Conservation (phyloP, 495 filamentous ascomycete genomes). For the Hyaloscypha hepaticicola region DNA sequence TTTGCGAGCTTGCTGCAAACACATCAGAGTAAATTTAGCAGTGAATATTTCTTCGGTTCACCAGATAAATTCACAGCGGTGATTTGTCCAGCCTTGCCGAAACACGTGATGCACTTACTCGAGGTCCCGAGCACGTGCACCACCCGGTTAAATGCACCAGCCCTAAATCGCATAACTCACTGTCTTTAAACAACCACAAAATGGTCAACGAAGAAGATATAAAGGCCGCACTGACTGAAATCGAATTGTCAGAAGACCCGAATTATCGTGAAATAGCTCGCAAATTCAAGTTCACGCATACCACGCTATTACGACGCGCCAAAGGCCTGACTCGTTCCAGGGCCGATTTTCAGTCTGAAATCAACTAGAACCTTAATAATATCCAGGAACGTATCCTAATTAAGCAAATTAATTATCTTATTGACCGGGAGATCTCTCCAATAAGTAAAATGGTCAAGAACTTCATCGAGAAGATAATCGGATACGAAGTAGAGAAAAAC, state of each 20-base stretch:
- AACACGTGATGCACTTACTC: no score
- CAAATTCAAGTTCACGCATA: neutral
- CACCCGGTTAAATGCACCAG: no score
- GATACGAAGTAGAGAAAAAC: neutral
- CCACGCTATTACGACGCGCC: neutral
- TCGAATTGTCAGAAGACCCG: neutral
- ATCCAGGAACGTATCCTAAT: no score
- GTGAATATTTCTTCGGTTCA: no score
- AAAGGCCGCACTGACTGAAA: neutral
- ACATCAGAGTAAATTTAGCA: no score
- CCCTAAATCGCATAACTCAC: neutral
- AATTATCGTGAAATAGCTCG: neutral
- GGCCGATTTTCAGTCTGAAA: neutral
- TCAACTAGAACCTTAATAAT: neutral
- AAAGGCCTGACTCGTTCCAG: neutral
- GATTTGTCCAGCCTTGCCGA: no score
- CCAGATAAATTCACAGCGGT: no score
- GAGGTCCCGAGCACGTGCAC: no score
- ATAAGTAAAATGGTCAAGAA: neutral
- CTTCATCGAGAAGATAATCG: neutral
- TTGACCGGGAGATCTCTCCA: neutral
- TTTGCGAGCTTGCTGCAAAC: no score
- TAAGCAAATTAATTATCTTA: slow-evolving; percentile 3
- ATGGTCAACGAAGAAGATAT: slow-evolving; percentile 3
- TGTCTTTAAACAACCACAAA: neutral